These are phyloP conservation scores for Exophiala sp. DNA, from an alignment of 2,329 filamentous ascomycete genomes.

Conservation along the genomic window DNA sequence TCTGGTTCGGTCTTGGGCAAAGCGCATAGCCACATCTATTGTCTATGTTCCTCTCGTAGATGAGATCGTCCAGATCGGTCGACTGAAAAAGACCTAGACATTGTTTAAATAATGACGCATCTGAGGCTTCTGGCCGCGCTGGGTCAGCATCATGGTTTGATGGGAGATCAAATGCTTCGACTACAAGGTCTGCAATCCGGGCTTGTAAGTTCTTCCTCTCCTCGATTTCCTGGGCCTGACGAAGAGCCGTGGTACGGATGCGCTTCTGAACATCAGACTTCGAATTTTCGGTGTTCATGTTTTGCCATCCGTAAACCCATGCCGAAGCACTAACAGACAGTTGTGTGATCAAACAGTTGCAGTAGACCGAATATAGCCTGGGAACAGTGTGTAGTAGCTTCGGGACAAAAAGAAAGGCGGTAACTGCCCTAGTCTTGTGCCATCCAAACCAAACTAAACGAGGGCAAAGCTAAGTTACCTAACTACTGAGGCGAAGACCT, in stretches of 20 bases:
- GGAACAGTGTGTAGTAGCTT: no score
- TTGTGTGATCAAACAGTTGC: background rate
- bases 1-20: constrained; percentile 64
- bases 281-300: constrained; percentile 11
- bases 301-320: constrained; percentile 3
- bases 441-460: no score
- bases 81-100: constrained; percentile 75
- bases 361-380: no score
- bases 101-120: constrained; percentile 63
- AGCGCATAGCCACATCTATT: constrained; percentile 79
- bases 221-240: constrained; percentile 80
- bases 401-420: no score
- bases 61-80: constrained; percentile 81
- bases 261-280: constrained; percentile 29
- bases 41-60: constrained; percentile 83
- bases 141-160: constrained; percentile 50
- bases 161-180: constrained; percentile 66
- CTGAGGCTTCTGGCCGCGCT: constrained; percentile 53
- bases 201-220: constrained; percentile 74
- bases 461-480: no score
- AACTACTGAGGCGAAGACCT: no score
- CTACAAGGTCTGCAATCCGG: constrained; percentile 67
- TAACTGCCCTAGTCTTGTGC: no score
- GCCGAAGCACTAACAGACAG: no score
- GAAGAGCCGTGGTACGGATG: constrained; percentile 63